These are phyloP conservation scores for Daldinia eschscholtzii DNA, from an alignment of 2,329 filamentous ascomycete species.

Conservation along the genomic window DNA sequence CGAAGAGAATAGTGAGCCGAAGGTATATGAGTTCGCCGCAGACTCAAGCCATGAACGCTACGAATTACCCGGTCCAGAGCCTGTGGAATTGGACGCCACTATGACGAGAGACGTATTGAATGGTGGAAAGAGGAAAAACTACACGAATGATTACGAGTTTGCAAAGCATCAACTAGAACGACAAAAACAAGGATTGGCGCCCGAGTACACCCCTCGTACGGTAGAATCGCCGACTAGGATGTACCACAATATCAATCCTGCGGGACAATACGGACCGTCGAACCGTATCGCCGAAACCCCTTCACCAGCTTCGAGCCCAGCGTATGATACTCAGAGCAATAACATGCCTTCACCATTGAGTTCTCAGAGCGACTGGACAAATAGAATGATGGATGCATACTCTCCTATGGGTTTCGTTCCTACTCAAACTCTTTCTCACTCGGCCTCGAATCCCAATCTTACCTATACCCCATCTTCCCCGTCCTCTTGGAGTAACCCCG, in stretches of 20 bases:
- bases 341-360: constrained; percentile 63
- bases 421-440: constrained; percentile 47
- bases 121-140: constrained; percentile 57
- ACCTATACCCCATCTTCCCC: constrained; percentile 45
- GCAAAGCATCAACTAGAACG: constrained; percentile 64
- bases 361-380: constrained; percentile 60
- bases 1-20: constrained; percentile 47
- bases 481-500: constrained; percentile 45
- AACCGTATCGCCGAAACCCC: constrained; percentile 51
- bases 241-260: constrained; percentile 55
- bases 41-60: constrained; percentile 64
- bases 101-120: constrained; percentile 58
- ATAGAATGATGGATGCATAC: constrained; percentile 55
- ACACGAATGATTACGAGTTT: constrained; percentile 64
- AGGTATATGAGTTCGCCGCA: constrained; percentile 58
- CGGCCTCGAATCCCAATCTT: constrained; percentile 48
- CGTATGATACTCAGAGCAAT: constrained; percentile 55
- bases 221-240: constrained; percentile 48
- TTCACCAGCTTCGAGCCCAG: constrained; percentile 52
- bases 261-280: constrained; percentile 54
- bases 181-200: constrained; percentile 64
- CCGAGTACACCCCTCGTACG: constrained; percentile 61
- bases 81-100: constrained; percentile 64
- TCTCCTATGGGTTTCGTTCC: constrained; percentile 59
- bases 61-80: constrained; percentile 63